phyloP scores from a whole-genome alignment of 495 filamentous ascomycete species.

The Amorphotheca resinae region DNA sequence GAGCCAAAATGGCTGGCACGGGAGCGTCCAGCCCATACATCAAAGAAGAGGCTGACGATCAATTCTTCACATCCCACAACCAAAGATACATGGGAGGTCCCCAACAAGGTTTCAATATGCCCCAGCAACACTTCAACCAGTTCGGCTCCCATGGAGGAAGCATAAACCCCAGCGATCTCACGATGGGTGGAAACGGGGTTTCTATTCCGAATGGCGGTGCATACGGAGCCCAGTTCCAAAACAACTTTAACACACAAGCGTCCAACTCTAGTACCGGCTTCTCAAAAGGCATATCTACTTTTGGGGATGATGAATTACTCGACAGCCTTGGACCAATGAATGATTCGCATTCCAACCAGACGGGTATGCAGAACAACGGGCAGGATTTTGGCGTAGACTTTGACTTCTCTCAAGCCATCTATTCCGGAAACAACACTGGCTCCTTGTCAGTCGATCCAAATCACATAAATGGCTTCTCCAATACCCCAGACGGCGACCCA shows the following conservation, averaged over 20 bases:
- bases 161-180: slow-evolving; percentile 80
- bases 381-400: slow-evolving; percentile 38
- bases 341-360: slow-evolving; percentile 30
- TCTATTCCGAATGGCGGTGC: slow-evolving; percentile 15
- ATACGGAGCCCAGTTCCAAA: slow-evolving; percentile 16
- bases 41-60: slow-evolving; percentile 66
- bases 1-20: slow-evolving; percentile 21
- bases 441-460: slow-evolving; percentile 31
- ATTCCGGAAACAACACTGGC: slow-evolving; percentile 26
- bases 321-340: slow-evolving; percentile 39
- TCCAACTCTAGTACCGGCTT: slow-evolving; percentile 20
- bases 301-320: slow-evolving; percentile 53
- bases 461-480: slow-evolving; percentile 49
- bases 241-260: slow-evolving; percentile 13
- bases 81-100: slow-evolving; percentile 36
- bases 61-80: slow-evolving; percentile 37
- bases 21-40: slow-evolving; percentile 50
- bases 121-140: slow-evolving; percentile 53
- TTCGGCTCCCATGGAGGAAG: slow-evolving; percentile 52
- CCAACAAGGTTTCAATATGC: slow-evolving; percentile 48
- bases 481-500: slow-evolving; percentile 75
- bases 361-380: slow-evolving; percentile 34
- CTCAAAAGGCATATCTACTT: slow-evolving; percentile 36
- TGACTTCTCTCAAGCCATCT: slow-evolving; percentile 36
- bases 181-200: slow-evolving; percentile 39